Evolutionary conservation across 2,329 filamentous ascomycete species (phyloP).

Genomic region (Ascochyta rabiei): DNA sequence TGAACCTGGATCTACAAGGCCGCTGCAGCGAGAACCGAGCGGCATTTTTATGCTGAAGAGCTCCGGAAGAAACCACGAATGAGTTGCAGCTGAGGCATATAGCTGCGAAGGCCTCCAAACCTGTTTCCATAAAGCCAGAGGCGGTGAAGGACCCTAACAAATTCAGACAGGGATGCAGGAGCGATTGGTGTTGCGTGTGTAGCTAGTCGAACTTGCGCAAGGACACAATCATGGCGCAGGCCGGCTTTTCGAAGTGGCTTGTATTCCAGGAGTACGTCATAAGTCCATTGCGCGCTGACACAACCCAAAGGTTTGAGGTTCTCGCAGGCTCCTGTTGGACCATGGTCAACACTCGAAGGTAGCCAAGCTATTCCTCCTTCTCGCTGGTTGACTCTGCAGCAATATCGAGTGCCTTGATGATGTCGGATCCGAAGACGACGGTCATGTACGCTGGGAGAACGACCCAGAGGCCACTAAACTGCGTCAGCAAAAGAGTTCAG

Average conservation of each 20-base stretch:
- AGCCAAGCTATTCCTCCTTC: conserved; percentile 23
- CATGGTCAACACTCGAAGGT: not conserved
- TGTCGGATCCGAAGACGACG: conserved; percentile 65
- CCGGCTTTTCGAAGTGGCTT: no score
- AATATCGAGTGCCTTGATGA: conserved; percentile 63
- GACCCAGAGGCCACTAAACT: conserved; percentile 66
- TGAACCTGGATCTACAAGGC: not conserved
- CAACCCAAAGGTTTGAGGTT: not conserved
- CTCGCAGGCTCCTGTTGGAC: not conserved
- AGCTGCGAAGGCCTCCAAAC: not conserved
- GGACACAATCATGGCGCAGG: no score
- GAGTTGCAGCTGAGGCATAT: not conserved
- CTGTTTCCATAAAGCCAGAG: not conserved
- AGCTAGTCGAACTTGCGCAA: not conserved
- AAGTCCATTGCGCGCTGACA: no score
- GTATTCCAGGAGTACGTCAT: no score
- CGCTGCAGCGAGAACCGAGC: not conserved
- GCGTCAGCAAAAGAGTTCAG: conserved; percentile 9
- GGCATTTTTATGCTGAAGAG: not conserved
- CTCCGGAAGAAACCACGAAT: no score
- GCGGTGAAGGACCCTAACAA: not conserved
- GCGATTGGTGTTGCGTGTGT: not conserved
- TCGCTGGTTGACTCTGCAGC: conserved; percentile 43
- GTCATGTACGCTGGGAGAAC: conserved; percentile 67
- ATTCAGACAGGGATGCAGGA: not conserved